Base-by-base conservation (phyloP, 805 yeast genomes). In the Myxozyma sirexii region DNA sequence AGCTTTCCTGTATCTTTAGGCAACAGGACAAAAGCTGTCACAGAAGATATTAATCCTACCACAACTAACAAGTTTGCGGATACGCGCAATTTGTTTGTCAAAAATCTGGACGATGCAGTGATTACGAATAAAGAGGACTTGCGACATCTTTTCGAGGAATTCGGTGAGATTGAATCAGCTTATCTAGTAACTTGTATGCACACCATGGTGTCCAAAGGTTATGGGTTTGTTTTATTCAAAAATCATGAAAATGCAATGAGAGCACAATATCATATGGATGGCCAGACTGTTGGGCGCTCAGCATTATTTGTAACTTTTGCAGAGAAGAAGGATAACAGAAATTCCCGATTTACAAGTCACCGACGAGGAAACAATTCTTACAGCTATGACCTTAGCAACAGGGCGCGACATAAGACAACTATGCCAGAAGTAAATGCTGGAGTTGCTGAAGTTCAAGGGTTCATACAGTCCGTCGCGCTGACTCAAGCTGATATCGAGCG, bases 211-310 rank as follows among this genome's bases (percentile, higher is more conserved):
- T 56, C 65, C 6, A 54, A 38, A 46, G 63, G 63, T 4, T 61
- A 49, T 35, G 67, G 67, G 1, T 63, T 63, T 31, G 65, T 63
- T 23, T 33, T 53, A n/a, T 63, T 62, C 48, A 33, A 29, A 17
- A 24, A 24, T 23, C 52, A 50, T 24, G 67, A 57, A 13, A 56
- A 51, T 31, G 67, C 67, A 12, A 13, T 21, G 12, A 27, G 19
- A 19, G 65, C 67, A 10, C 43, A 39, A 24, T 31, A 31, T 23
- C 44, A 46, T 5, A 44, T 63, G 60, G 48, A 63, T 37, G 65
- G 65, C 2, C 41, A 29, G 10, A 19, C 45, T 29, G 31, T 60
- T 21, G 67, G 67, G 17, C 53, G 41, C 29, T 58, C 42, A 13
- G 29, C 39, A 13, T 35, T 63, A 4, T 54, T 43, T 43, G 67